Evolutionary conservation across 2,329 filamentous ascomycete genomes (phyloP), one percentile per base, ranked within the genome.

Genomic region (Lojkania enalia): DNA sequence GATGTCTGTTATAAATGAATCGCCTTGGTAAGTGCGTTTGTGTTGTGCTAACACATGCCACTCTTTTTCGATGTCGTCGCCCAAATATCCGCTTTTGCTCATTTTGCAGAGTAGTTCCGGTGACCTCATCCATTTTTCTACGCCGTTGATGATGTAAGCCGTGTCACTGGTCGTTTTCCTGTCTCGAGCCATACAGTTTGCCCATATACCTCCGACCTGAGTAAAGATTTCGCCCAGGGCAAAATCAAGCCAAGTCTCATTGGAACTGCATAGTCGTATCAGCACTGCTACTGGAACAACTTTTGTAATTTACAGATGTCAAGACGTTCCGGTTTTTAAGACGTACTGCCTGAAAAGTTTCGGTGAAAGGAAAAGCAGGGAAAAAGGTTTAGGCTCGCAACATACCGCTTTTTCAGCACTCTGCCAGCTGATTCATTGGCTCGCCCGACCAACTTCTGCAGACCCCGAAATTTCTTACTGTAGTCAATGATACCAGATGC

Each of bases 401-500:
- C n/a, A 20, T 25, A 37, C 21, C 56, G 52, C 23, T 46, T 44
- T 16, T 33, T 39, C 5, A 14, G 21, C 4, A 71, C 60, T 3
- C 2, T 23, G 11, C 48, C 48, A 5, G 42, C 45, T 13, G 37
- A 32, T 36, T 54, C 38, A 12, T 11, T 14, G 4, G 19, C 37
- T 14, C n/a, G n/a, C 19, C 38, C 12, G 6, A 39, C 35, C 2
- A 53, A 14, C 13, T 40, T 35, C 35, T 33, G 38, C 30, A 74
- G 44, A 0, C 69, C 67, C 0, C 48, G 63, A 49, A 66, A 74
- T 6, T 42, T n/a, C 6, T 57, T 46, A 2, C 48, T 51, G 46
- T 71, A 74, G 30, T 69, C 54, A 11, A 75, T 67, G 9, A 73
- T 52, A 0, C 63, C 54, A 1, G 44, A 42, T 48, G 74, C 70